Evolutionary conservation across 225 moss, liverwort and hornwort species (phyloP), one percentile per base, ranked within the genome.

Genomic region (Physcomitrium patens): DNA sequence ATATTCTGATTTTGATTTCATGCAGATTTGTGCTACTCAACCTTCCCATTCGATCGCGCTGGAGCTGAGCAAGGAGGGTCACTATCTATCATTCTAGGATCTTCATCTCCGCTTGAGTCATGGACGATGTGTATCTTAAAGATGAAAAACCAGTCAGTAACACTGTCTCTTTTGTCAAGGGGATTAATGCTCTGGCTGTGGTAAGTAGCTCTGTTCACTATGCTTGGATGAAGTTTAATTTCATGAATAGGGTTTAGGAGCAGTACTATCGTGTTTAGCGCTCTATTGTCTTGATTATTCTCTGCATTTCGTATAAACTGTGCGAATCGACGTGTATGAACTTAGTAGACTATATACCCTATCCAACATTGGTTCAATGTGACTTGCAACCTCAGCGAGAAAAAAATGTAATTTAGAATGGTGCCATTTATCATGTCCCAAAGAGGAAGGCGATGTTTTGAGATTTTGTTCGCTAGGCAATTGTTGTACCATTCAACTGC

Each of bases 51-150:
- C 6, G 14, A 5, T 19, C 62, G 12, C 12, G 19, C 20, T 8
- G 50, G 15, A 43, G 44, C 26, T 26, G 28, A 37, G 26, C 53
- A 12, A 31, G 5, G 28, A 69, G 27, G 41, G 23, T 63, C 50
- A 23, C 20, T 55, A 5, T 48, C 17, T 57, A 55, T 2, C 9
- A 26, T 22, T 49, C 26, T 2, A 68, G 46, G 63, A 56, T 27
- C 22, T 44, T 26, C 22, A 7, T 37, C 54, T 51, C 24, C 60
- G 60, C 54, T 60, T 51, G 10, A 9, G 68, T 65, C 51, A 87
- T 87, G 87, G 81, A 81, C 28, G 81, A 77, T 4, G 69, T 71
- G 37, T 81, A 78, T 61, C 68, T 69, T 23, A 80, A 86, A 71
- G 47, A 61, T 17, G 78, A 72, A 55, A 66, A 81, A 19, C 76